Base-by-base conservation (phyloP, 176 grass and related monocot genomes). In the Bolboschoenus planiculmis region DNA sequence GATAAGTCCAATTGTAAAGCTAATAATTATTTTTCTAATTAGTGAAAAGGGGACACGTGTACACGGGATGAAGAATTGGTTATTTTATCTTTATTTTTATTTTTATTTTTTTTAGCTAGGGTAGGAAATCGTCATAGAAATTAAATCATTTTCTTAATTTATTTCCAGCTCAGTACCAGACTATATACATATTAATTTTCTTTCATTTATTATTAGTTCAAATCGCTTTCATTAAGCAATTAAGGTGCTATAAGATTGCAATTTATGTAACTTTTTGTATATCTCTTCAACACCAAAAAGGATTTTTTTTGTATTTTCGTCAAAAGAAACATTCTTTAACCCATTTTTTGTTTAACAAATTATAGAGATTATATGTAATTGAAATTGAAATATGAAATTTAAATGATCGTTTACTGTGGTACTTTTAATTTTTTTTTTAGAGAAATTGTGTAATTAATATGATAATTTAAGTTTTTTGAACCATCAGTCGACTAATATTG, bases 1-100 rank as follows among this genome's bases (percentile, higher is more conserved):
- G 71, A 76, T 50, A 76, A 76, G 26, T 51, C 71, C 71, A 76
- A 76, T 76, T 50, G 24, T 48, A 48, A 42, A 75, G 13, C 42
- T 7, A 75, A 75, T 75, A 75, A 16, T 16, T 31, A 76, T 16
- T 50, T 16, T 75, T 50, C 7, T 39, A 35, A 68, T 9, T 16
- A 68, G 39, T 18, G 21, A 21, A 50, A 30, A 75, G 6, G 5
- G 13, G 15, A 31, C 71, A 75, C 43, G 71, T 7, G 43, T 75
- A 30, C 24, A 23, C 43, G 71, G 71, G 43, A 15, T 50, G 24
- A 51, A 48, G 10, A 51, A 51, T 29, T 76, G 42, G 71, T 76
- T 46, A 76, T 76, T 67, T 67, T n/a, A 15, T 37, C 7, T 37
- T 39, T 67, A 37, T 67, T 67, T 37, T 67, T 14, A n/a, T n/a